These are phyloP conservation scores for Plicaturopsis crispa DNA, from an alignment of 768 basidiomycete species.

Conservation along the genomic window DNA sequence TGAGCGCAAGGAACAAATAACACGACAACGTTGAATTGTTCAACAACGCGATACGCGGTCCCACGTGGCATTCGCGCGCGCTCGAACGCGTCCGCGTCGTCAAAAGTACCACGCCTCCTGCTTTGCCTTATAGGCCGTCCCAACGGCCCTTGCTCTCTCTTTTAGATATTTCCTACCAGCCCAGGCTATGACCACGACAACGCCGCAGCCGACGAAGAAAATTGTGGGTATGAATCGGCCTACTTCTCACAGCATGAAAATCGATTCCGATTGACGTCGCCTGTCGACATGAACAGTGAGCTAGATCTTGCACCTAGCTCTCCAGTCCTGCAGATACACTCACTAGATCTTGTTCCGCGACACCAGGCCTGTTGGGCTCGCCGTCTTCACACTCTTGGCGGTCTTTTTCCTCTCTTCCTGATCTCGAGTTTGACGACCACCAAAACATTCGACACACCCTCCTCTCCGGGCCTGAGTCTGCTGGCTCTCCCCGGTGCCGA, in stretches of 20 bases:
- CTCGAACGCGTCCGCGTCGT: too few relatives aligned
- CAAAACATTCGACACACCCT: slow-evolving; percentile 6
- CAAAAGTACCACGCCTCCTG: neutral
- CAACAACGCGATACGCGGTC: too few relatives aligned
- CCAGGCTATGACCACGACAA: neutral
- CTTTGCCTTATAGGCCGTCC: slow-evolving; percentile 11
- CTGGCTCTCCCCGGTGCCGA: slow-evolving; percentile 35
- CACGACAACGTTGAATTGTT: too few relatives aligned
- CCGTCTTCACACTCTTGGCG: neutral
- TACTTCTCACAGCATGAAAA: slow-evolving; percentile 9
- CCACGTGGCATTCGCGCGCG: too few relatives aligned
- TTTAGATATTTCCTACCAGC: slow-evolving; percentile 11
- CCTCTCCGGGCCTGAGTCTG: slow-evolving; percentile 16
- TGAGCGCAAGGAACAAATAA: too few relatives aligned
- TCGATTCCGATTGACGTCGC: slow-evolving; percentile 5
- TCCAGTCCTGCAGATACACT: slow-evolving; percentile 4
- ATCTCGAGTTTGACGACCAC: slow-evolving; percentile 17
- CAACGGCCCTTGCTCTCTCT: slow-evolving; percentile 12
- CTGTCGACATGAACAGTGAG: slow-evolving; percentile 3
- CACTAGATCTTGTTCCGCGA: slow-evolving; percentile 15
- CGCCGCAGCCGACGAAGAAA: neutral
- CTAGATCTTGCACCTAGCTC: slow-evolving; percentile 11
- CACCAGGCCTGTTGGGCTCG: slow-evolving; percentile 18
- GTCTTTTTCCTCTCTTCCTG: slow-evolving; percentile 8
- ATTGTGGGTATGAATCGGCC: neutral